These are phyloP conservation scores for Colletotrichum chrysophilum DNA, from an alignment of 2,329 filamentous ascomycete species.

Conservation along the genomic window DNA sequence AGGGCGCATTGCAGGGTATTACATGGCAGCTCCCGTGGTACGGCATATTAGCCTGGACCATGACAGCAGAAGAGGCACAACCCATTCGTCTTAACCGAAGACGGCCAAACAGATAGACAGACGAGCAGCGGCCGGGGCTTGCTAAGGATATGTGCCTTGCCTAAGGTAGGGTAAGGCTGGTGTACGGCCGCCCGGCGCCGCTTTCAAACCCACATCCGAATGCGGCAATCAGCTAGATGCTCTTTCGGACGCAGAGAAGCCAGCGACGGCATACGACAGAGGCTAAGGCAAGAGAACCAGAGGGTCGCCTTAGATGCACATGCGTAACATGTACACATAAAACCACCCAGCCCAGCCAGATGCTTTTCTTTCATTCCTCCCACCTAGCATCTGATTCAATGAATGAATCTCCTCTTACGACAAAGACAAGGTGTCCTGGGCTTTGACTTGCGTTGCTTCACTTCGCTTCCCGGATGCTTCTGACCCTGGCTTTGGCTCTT, in stretches of 20 bases:
- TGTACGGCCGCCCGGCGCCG: slow-evolving; percentile 10
- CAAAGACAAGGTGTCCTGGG: slow-evolving; percentile 7
- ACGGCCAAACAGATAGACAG: slow-evolving; percentile 10
- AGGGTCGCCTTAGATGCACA: slow-evolving; percentile 5
- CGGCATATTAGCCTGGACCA: background rate
- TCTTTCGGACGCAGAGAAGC: slow-evolving; percentile 23
- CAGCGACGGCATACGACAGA: slow-evolving; percentile 14
- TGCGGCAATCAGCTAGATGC: slow-evolving; percentile 24
- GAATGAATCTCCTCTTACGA: slow-evolving; percentile 6
- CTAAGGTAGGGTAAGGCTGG: slow-evolving; percentile 1
- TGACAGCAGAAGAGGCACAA: background rate
- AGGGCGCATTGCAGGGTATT: background rate
- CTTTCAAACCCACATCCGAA: slow-evolving; percentile 21
- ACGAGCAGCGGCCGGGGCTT: background rate
- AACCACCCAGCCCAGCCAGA: slow-evolving; percentile 14
- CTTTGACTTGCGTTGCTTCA: slow-evolving; percentile 8
- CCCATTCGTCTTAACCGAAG: slow-evolving; percentile 20
- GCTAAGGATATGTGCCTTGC: background rate
- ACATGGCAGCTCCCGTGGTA: background rate
- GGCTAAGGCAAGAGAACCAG: slow-evolving; percentile 13
- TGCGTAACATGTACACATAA: slow-evolving; percentile 22
- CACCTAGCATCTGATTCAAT: background rate
- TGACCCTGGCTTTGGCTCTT: background rate
- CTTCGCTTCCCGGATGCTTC: background rate
- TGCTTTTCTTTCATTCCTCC: slow-evolving; percentile 22